Evolutionary conservation across 1,284 basidiomycete species (phyloP), one percentile per base, ranked within the genome.

Genomic region (Sporisorium sorghi): DNA sequence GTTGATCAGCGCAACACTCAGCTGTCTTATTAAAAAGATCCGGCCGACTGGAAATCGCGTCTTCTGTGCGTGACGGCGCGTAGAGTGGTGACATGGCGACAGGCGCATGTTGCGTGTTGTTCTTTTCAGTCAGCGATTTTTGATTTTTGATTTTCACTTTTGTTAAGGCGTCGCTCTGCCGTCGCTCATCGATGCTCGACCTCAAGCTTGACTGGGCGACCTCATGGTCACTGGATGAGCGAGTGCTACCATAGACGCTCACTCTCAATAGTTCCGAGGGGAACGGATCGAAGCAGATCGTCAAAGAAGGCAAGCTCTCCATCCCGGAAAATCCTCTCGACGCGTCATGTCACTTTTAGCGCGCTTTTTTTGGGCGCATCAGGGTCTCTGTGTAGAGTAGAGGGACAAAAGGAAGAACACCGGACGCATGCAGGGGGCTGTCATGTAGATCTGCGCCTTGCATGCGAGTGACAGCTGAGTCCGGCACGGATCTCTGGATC

Each of bases 341-440:
- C 56, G 62, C 51, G 50, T 28, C 49, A 65, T 65, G 46, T 65
- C 62, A 58, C 39, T 47, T 58, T 39, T 10, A 4, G 23, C 33
- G n/a, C n/a, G 28, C 28, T 5, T 12, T 15, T 23, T 33, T 49
- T 23, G 19, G 2, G 32, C 48, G 5, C 32, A 15, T 12, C 32
- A 49, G 32, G 21, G 48, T 40, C 37, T 40, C 37, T 40, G 4
- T 19, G 37, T 51, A 35, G 49, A 51, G 49, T 51, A 39, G 6
- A 40, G 15, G 8, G 17, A 17, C 14, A n/a, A n/a, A n/a, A n/a
- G n/a, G n/a, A n/a, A n/a, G n/a, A n/a, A n/a, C 35, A n/a, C 15
- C 35, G 35, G 35, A 37, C 15, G 15, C 15, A 40, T n/a, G n/a
- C 37, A 19, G 17, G 37, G 37, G 19, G 32, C 30, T 49, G 33